Evolutionary conservation across 129 eudicot species (phyloP), one percentile per base, ranked within the genome.

Genomic region (Solidago caesia): DNA sequence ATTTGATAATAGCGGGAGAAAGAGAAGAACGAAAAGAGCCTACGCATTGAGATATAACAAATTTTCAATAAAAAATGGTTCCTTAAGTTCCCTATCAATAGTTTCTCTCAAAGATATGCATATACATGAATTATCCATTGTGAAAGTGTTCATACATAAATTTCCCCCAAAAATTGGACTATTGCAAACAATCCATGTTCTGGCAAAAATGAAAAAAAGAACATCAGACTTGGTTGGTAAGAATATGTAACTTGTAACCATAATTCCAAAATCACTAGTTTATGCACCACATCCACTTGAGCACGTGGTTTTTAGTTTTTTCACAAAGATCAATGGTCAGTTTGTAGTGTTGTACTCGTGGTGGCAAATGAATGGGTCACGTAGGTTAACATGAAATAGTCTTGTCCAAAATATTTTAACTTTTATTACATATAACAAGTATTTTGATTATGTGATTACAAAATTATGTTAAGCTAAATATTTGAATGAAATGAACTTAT

Each of bases 11-110:
- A 87, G 41, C 1, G 98, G 98, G 70, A 92, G 92, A 82, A 86
- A 87, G 67, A 89, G 83, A 79, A 92, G 89, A 64, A 92, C 98
- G 53, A 92, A 92, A 76, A 92, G 89, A 74, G 98, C 98, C 98
- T 92, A 64, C 77, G 84, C 53, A 68, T 27, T 49, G 41, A 74
- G 64, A 57, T 43, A 77, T 14, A 82, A 11, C 59, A 48, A 45
- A 75, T 70, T 71, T 10, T 65, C 44, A 77, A 66, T 61, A 12
- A 29, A n/a, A 4, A 51, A 53, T 44, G 8, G 4, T 14, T 39
- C 47, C 13, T 16, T 70, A 29, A n/a, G 75, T 29, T 52, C 74
- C 45, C 63, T 13, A 49, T 69, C 74, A 49, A 69, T 69, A n/a
- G 39, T 33, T 33, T 33, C 39, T 3, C 39, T 48, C 12, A 5